Evolutionary conservation across 2,329 filamentous ascomycete genomes (phyloP).

Genomic region (Aspergillus brunneoviolaceus): DNA sequence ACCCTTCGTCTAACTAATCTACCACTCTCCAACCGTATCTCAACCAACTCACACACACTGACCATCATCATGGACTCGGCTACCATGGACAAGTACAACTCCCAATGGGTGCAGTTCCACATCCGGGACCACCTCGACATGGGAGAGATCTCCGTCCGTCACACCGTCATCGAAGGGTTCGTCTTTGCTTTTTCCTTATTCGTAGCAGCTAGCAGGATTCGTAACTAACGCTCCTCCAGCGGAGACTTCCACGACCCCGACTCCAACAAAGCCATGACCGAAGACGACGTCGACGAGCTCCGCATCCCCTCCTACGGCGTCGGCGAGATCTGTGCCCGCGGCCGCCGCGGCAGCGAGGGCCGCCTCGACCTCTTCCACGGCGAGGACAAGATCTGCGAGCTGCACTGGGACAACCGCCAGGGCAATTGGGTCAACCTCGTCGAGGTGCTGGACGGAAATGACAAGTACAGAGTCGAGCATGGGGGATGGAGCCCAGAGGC

Average conservation of each 20-base stretch:
- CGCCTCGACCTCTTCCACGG: conserved; percentile 33
- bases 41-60: not conserved
- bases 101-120: conserved; percentile 31
- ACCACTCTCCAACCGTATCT: not conserved
- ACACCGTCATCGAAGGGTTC: conserved; percentile 32
- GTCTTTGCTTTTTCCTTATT: not conserved
- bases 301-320: conserved; percentile 28
- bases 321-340: conserved; percentile 31
- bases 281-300: conserved; percentile 33
- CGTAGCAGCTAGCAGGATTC: not conserved
- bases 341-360: conserved; percentile 34
- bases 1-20: not conserved
- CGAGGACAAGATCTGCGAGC: conserved; percentile 33
- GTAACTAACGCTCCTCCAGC: conserved; percentile 16
- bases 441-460: conserved; percentile 26
- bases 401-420: conserved; percentile 35
- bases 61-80: not conserved
- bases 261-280: conserved; percentile 25
- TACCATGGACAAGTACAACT: conserved; percentile 26
- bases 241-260: conserved; percentile 30
- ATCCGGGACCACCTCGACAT: conserved; percentile 29
- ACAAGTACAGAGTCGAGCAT: conserved; percentile 29
- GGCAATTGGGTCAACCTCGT: conserved; percentile 25
- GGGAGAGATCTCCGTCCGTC: conserved; percentile 26
- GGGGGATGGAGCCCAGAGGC: conserved; percentile 32